phyloP scores from a whole-genome alignment of 805 yeast species.

The Scheffersomyces coipomensis region DNA sequence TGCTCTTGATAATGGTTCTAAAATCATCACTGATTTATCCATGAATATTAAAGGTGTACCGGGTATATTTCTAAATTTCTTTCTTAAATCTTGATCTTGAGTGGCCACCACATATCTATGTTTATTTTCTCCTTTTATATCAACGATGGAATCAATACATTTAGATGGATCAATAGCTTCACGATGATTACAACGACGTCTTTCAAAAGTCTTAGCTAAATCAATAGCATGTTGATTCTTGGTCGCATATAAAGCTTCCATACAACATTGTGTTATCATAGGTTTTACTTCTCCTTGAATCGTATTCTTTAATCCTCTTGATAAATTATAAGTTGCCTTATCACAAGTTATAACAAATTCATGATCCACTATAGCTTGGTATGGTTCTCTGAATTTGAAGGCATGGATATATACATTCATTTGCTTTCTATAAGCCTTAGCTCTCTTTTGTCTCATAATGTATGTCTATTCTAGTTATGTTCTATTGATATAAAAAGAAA shows the following conservation, averaged over 20 bases:
- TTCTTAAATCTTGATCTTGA: conserved; percentile 71
- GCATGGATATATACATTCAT: conserved; percentile 81
- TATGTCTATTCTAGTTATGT: not conserved
- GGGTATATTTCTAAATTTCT: conserved; percentile 68
- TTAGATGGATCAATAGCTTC: conserved; percentile 64
- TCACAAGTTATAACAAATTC: conserved; percentile 67
- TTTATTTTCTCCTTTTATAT: conserved; percentile 74
- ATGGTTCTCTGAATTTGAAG: conserved; percentile 91
- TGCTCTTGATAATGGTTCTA: conserved; percentile 88
- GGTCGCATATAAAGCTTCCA: conserved; percentile 76
- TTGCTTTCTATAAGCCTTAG: conserved; percentile 90
- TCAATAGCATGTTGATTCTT: conserved; percentile 75
- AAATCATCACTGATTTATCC: conserved; percentile 88
- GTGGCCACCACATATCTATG: conserved; percentile 90
- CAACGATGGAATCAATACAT: conserved; percentile 71
- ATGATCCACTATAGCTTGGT: conserved; percentile 85
- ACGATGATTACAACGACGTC: conserved; percentile 89
- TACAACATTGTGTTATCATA: conserved; percentile 94
- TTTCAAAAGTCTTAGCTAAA: conserved; percentile 78
- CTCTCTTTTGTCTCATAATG: conserved; percentile 93
- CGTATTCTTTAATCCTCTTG: conserved; percentile 76
- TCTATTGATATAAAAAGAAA: not conserved
- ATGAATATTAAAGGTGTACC: conserved; percentile 89
- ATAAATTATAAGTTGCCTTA: conserved; percentile 70
- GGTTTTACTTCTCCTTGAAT: conserved; percentile 84